These are phyloP conservation scores for Jackrogersella multiformis DNA, from an alignment of 495 filamentous ascomycete genomes.

Conservation along the genomic window DNA sequence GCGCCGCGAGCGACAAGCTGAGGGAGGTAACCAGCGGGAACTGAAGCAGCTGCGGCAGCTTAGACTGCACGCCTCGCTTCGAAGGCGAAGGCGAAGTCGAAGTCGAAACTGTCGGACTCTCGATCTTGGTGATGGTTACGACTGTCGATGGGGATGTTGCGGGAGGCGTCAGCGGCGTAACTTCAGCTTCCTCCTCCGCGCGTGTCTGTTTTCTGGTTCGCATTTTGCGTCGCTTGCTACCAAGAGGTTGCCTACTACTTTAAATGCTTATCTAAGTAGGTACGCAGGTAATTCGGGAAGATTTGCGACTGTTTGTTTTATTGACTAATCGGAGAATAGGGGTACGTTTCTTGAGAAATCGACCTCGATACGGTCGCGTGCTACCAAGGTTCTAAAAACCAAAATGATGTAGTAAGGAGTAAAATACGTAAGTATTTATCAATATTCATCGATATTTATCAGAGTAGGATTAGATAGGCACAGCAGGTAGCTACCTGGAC, in stretches of 20 bases:
- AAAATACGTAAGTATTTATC: no score
- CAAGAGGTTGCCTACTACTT: no score
- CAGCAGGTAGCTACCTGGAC: no score
- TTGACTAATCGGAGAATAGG: background rate
- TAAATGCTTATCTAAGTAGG: no score
- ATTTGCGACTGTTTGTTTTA: background rate
- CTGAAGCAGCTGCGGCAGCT: conserved; percentile 62
- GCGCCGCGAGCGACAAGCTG: conserved; percentile 67
- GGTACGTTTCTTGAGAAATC: no score
- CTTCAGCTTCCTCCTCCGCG: conserved; percentile 28
- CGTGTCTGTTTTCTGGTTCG: conserved; percentile 41
- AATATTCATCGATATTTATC: no score
- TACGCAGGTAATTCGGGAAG: no score
- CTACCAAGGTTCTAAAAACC: background rate
- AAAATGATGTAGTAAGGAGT: no score
- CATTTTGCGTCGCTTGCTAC: conserved; percentile 21
- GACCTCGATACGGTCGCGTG: conserved; percentile 13
- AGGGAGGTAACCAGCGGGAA: conserved; percentile 71
- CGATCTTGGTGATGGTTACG: conserved; percentile 42
- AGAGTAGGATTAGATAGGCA: no score
- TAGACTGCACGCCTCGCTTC: conserved; percentile 39
- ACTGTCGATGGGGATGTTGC: conserved; percentile 1
- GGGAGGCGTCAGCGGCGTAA: background rate
- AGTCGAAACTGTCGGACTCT: conserved; percentile 27
- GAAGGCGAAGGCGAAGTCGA: conserved; percentile 26